Percentiles rank a stretch among this genome's conserved stretches.
phyloP scores from a whole-genome alignment of 2,329 filamentous ascomycete species.

The Aspergillus nomiae region DNA sequence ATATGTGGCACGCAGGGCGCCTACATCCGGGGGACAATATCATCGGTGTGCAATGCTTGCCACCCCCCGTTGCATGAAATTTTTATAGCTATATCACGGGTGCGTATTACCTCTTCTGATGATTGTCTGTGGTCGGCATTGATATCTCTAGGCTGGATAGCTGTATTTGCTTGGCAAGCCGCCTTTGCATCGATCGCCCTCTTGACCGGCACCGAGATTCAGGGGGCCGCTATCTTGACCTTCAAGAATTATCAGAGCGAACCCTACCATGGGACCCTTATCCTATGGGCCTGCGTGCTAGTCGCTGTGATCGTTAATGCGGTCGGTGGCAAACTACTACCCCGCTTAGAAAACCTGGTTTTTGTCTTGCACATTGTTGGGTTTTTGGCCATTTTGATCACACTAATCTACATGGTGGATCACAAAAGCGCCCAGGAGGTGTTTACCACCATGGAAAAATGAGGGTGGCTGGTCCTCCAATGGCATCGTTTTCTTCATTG shows the following conservation, averaged over 20 bases:
- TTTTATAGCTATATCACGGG: constrained; percentile 43
- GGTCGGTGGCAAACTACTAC: constrained; percentile 44
- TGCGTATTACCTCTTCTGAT: constrained; percentile 19
- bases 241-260: not conserved
- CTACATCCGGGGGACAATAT: constrained; percentile 40
- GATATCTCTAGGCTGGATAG: constrained; percentile 32
- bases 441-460: constrained; percentile 25
- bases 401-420: constrained; percentile 45
- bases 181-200: constrained; percentile 39
- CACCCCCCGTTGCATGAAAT: constrained; percentile 32
- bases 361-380: constrained; percentile 54
- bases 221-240: constrained; percentile 40
- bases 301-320: constrained; percentile 46
- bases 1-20: constrained; percentile 23
- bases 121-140: accelerated
- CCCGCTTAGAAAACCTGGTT: constrained; percentile 51
- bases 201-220: constrained; percentile 34
- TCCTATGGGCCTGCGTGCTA: constrained; percentile 48
- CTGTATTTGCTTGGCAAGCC: constrained; percentile 46
- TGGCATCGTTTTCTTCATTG: constrained; percentile 29
- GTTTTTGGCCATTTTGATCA: constrained; percentile 55
- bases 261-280: constrained; percentile 23
- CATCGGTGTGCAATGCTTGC: constrained; percentile 46
- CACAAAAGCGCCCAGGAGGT: constrained; percentile 28
- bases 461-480: constrained; percentile 23